Evolutionary conservation across 495 filamentous ascomycete species (phyloP).

Genomic region (Daldinia loculata): DNA sequence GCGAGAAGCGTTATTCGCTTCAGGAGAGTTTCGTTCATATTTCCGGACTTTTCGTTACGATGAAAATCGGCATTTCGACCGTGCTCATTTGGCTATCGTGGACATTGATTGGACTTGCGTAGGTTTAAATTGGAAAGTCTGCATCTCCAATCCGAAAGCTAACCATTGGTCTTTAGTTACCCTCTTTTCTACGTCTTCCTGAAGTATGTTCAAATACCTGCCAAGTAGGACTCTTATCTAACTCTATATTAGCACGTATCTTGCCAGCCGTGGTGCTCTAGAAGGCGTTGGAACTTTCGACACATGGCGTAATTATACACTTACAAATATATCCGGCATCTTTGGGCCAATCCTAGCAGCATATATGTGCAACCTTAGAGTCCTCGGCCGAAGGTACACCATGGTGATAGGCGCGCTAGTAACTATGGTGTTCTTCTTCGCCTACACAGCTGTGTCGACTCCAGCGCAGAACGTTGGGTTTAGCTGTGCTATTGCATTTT

Average conservation of each 20-base stretch:
- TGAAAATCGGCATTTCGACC: conserved; percentile 67
- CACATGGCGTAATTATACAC: conserved; percentile 76
- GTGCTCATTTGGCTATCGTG: conserved; percentile 73
- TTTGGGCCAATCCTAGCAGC: conserved; percentile 72
- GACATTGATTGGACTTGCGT: conserved; percentile 72
- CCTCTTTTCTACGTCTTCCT: conserved; percentile 77
- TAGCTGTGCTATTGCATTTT: conserved; percentile 71
- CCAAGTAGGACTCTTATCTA: conserved; percentile 45
- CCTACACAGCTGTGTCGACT: conserved; percentile 69
- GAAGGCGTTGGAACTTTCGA: conserved; percentile 57
- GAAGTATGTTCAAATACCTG: conserved; percentile 45
- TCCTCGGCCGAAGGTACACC: conserved; percentile 69
- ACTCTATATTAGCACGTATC: conserved; percentile 48
- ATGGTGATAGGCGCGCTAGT: conserved; percentile 71
- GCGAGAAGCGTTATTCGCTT: conserved; percentile 56
- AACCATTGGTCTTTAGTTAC: conserved; percentile 50
- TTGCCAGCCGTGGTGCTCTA: conserved; percentile 50
- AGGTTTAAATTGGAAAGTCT: conserved; percentile 9
- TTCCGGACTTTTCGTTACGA: conserved; percentile 69
- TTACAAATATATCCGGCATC: conserved; percentile 70
- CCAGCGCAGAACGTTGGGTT: conserved; percentile 69
- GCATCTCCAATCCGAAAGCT: conserved; percentile 11
- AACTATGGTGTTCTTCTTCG: conserved; percentile 74
- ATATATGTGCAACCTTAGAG: conserved; percentile 65
- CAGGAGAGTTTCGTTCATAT: conserved; percentile 65